Evolutionary conservation across 352 stramenopile genomes (phyloP).

Genomic region (Plasmopara halstedii): DNA sequence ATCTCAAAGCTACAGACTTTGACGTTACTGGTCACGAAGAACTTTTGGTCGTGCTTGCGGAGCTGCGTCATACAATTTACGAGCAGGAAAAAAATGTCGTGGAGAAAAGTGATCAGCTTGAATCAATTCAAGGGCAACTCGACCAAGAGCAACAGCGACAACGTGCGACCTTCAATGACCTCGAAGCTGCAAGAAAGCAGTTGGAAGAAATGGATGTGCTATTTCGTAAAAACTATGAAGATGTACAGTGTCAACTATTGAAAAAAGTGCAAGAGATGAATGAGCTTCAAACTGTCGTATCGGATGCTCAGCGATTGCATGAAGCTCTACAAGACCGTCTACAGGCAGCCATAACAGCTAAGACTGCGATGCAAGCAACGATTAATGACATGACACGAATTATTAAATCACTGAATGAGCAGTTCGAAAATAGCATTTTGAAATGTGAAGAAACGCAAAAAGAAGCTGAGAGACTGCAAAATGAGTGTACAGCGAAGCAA

Average conservation of each 20-base stretch:
- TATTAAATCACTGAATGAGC: constrained; percentile 9
- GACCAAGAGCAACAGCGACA: constrained; percentile 21
- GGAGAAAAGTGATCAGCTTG: constrained; percentile 15
- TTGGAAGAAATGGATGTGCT: constrained; percentile 15
- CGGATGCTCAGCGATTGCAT: constrained; percentile 8
- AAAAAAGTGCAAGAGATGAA: constrained; percentile 12
- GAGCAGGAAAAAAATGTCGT: constrained; percentile 53
- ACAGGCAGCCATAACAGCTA: constrained; percentile 13
- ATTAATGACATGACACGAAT: constrained; percentile 19
- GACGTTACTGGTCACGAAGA: constrained; percentile 67
- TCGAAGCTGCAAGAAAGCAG: constrained; percentile 8
- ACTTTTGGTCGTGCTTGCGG: constrained; percentile 59
- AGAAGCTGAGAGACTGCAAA: constrained; percentile 7
- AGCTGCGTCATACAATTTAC: constrained; percentile 73
- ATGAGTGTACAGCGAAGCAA: constrained; percentile 17
- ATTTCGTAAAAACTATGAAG: constrained; percentile 24
- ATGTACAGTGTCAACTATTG: constrained; percentile 24
- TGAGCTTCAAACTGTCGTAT: constrained; percentile 7
- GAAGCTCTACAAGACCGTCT: constrained; percentile 19
- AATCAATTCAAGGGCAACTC: constrained; percentile 12
- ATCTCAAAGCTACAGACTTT: constrained; percentile 63
- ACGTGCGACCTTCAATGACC: constrained; percentile 10
- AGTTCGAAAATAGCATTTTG: constrained; percentile 4
- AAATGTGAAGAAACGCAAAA: constrained; percentile 17
- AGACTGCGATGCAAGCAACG: constrained; percentile 18